Evolutionary conservation across 2,329 filamentous ascomycete genomes (phyloP), one percentile per base, ranked within the genome.

Genomic region (Cladosporium halotolerans): DNA sequence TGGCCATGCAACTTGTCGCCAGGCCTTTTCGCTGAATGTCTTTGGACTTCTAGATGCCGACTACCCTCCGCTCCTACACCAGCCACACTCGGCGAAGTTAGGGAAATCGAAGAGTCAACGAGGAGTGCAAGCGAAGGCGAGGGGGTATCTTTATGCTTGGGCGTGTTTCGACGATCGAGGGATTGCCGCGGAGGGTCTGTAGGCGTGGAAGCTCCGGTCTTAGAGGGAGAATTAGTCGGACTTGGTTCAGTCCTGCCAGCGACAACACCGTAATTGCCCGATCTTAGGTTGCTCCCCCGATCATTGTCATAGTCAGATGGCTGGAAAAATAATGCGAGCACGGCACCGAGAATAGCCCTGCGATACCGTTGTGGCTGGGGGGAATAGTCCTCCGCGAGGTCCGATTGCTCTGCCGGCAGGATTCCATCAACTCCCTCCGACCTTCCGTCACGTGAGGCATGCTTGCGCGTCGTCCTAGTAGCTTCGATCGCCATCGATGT

Each of bases 271-370:
- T 48, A 47, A 33, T 54, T 58, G 23, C 45, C 34, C 31, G 52
- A 49, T 10, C 56, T 45, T n/a, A 52, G 33, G 38, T 56, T 44
- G 9, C 54, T 51, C 33, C 45, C 42, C 10, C 28, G 53, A 11
- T 49, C n/a, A 4, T 48, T 38, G 36, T 49, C 11, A 10, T 48
- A 18, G 9, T 51, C 47, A 6, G 34, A 40, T 8, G 47, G 47
- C 16, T 65, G 73, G 55, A 82, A 77, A 63, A 88, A 85, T 9
- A 90, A 75, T 67, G 84, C 88, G 46, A 93, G 73, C 0, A 95
- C 72, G 0, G 83, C 85, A 2, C 84, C 83, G 1, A 95, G 73
- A 44, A 92, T 81, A 31, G 88, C 87, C 28, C 84, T 85, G 47
- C 84, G 81, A 66, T 88, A 91, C 57, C 84, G 79, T 18, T 76